Evolutionary conservation across 768 basidiomycete species (phyloP).

Genomic region (Suillus cothurnatus): DNA sequence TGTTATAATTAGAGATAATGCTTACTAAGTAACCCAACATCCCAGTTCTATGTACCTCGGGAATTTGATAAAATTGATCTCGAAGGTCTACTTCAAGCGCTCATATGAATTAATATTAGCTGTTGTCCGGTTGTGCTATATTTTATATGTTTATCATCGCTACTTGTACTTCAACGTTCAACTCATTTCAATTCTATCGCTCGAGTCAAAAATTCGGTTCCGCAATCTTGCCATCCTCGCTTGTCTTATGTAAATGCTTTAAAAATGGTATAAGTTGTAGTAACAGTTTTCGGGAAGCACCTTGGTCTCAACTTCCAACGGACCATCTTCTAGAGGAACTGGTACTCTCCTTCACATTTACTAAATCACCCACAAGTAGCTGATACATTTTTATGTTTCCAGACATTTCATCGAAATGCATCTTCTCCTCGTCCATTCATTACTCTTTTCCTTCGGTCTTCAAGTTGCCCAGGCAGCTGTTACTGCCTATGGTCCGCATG

Average conservation of each 20-base stretch:
- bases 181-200: too few relatives aligned
- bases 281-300: neutral
- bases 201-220: too few relatives aligned
- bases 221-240: too few relatives aligned
- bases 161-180: too few relatives aligned
- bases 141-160: too few relatives aligned
- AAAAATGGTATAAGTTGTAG: slow-evolving; percentile 13
- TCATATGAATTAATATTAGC: too few relatives aligned
- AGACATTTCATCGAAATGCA: slow-evolving; percentile 16
- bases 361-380: neutral
- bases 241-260: slow-evolving; percentile 10
- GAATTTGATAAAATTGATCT: too few relatives aligned
- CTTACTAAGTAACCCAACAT: too few relatives aligned
- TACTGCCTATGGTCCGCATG: slow-evolving; percentile 26
- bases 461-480: slow-evolving; percentile 19
- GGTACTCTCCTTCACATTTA: slow-evolving; percentile 8
- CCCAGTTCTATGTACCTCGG: too few relatives aligned
- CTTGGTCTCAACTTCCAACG: neutral
- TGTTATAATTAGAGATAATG: too few relatives aligned
- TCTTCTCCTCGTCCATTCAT: slow-evolving; percentile 29
- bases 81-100: too few relatives aligned
- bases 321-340: slow-evolving; percentile 15
- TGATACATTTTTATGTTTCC: neutral
- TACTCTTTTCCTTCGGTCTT: slow-evolving; percentile 17
- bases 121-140: too few relatives aligned